Evolutionary conservation across 495 filamentous ascomycete genomes (phyloP).

Genomic region (Margaritispora aquatica): DNA sequence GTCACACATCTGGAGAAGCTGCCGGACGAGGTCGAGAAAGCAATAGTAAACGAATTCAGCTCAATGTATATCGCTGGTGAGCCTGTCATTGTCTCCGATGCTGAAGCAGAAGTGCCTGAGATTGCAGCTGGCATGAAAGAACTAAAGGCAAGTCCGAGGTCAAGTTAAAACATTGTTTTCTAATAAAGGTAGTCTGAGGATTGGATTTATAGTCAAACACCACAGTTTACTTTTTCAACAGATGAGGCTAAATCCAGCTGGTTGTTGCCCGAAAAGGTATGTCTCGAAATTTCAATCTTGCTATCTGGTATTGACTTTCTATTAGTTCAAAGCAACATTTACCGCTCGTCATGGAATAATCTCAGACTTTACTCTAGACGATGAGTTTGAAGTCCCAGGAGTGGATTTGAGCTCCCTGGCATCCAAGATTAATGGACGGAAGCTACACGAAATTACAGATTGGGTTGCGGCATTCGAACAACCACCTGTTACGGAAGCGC

Average conservation of each 20-base stretch:
- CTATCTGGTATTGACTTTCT: constrained; percentile 20
- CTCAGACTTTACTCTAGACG: background rate
- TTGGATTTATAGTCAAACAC: constrained; percentile 82
- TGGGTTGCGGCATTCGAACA: background rate
- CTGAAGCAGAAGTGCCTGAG: constrained; percentile 34
- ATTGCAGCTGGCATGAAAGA: constrained; percentile 50
- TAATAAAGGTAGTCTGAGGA: constrained; percentile 48
- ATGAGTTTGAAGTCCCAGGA: background rate
- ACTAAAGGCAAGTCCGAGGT: constrained; percentile 48
- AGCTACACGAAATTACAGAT: constrained; percentile 3
- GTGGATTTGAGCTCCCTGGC: background rate
- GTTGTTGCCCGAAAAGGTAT: constrained; percentile 37
- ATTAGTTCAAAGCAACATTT: constrained; percentile 14
- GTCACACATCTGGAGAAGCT: constrained; percentile 64
- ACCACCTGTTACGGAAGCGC: background rate
- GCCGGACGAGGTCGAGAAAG: constrained; percentile 41
- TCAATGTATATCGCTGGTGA: constrained; percentile 42
- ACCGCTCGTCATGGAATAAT: constrained; percentile 39
- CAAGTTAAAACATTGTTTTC: background rate
- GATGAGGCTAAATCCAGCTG: constrained; percentile 45
- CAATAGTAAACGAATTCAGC: constrained; percentile 45
- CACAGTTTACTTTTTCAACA: constrained; percentile 68
- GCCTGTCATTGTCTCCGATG: constrained; percentile 36
- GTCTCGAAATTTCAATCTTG: constrained; percentile 29
- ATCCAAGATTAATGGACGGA: background rate